These are phyloP conservation scores for Phaeophleospora eucalypticola DNA, from an alignment of 2,329 filamentous ascomycete species.

Conservation along the genomic window DNA sequence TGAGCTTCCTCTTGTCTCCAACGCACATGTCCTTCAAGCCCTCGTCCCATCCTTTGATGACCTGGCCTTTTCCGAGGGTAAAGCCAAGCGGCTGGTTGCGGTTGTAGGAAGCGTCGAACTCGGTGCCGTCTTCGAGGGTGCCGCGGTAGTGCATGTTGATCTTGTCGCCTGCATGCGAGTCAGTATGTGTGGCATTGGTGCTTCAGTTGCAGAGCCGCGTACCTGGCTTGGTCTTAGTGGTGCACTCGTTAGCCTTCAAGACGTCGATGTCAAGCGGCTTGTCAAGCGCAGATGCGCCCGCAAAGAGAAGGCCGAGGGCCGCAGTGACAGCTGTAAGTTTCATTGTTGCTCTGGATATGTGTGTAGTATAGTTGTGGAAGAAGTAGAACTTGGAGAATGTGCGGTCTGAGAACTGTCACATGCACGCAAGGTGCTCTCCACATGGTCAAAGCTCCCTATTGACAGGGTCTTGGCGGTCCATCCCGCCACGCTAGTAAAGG, in stretches of 20 bases:
- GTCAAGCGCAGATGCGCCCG: slow-evolving; percentile 40
- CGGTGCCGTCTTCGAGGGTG: slow-evolving; percentile 64
- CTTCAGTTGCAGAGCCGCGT: slow-evolving; percentile 25
- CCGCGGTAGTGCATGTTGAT: slow-evolving; percentile 87
- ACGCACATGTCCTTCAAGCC: slow-evolving; percentile 93
- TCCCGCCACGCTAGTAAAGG: no score
- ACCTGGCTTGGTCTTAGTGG: slow-evolving; percentile 59
- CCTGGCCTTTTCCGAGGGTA: slow-evolving; percentile 73
- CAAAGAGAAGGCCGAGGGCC: slow-evolving; percentile 47
- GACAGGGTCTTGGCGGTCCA: background rate
- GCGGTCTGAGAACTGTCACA: background rate
- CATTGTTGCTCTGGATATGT: slow-evolving; percentile 35
- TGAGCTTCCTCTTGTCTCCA: slow-evolving; percentile 87
- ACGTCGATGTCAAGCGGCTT: slow-evolving; percentile 72
- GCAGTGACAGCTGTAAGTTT: slow-evolving; percentile 40
- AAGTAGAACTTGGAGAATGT: background rate
- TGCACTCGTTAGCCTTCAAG: slow-evolving; percentile 69
- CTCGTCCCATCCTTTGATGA: slow-evolving; percentile 96
- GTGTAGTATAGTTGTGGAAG: background rate
- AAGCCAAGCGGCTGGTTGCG: slow-evolving; percentile 74
- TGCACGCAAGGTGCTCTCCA: slow-evolving; percentile 1
- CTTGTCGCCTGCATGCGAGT: slow-evolving; percentile 58
- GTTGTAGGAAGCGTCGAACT: slow-evolving; percentile 60
- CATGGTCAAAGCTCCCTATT: background rate
- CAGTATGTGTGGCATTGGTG: background rate